A percentile compares a stretch with the other conserved stretches of the same genome.
phyloP scores from a whole-genome alignment of 257 asterid species.

The Nicotiana paniculata region DNA sequence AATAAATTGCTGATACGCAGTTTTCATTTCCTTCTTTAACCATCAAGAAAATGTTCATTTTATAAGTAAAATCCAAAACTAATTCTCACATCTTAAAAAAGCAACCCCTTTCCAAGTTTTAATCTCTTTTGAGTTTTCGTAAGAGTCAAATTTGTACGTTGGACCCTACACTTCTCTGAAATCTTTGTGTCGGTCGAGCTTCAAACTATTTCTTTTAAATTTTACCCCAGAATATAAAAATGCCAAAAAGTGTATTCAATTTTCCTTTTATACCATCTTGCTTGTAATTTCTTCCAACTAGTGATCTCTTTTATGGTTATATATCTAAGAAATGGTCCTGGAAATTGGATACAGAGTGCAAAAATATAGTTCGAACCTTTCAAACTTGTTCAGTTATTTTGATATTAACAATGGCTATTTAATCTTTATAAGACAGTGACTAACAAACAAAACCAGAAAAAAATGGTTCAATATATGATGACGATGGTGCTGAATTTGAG shows the following conservation, averaged over 20 bases:
- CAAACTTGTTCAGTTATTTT: background rate
- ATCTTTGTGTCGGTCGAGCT: slow-evolving; percentile 44
- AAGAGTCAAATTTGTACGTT: slow-evolving; percentile 12
- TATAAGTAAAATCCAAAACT: background rate
- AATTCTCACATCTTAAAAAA: background rate
- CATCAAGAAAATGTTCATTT: slow-evolving; percentile 5
- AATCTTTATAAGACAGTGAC: slow-evolving; percentile 18
- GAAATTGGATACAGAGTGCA: background rate
- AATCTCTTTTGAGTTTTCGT: slow-evolving; percentile 10
- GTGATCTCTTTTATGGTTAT: background rate
- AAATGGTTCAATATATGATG: slow-evolving; percentile 10
- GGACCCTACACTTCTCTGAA: slow-evolving; percentile 29
- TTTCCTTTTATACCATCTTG: background rate
- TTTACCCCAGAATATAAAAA: background rate
- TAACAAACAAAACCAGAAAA: slow-evolving; percentile 3
- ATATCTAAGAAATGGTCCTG: background rate
- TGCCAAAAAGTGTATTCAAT: background rate
- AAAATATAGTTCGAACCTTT: background rate
- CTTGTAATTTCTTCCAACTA: background rate
- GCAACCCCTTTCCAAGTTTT: background rate
- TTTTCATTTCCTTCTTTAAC: slow-evolving; percentile 14
- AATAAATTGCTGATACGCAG: background rate
- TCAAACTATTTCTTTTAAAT: background rate
- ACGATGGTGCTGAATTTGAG: slow-evolving; percentile 11
- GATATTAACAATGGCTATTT: background rate